Conservation (phyloP, 148 eudicot genomes). For the Fagopyrum homotropicum region DNA sequence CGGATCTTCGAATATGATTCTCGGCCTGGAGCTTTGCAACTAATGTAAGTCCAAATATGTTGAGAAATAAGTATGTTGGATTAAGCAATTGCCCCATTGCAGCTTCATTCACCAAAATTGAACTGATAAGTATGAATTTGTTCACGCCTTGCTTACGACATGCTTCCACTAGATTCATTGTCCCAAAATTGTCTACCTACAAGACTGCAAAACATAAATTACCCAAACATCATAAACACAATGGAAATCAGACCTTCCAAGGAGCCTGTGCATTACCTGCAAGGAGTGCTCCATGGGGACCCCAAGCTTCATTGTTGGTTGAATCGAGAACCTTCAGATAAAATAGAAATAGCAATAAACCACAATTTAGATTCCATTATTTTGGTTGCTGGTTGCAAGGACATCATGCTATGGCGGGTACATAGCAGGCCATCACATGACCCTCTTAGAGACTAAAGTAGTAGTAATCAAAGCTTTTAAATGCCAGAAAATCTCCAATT, state of each 20-base stretch:
- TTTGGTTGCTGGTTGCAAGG: background rate
- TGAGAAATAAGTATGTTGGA: constrained; percentile 85
- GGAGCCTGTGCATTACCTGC: constrained; percentile 79
- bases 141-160: constrained; percentile 69
- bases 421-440: background rate
- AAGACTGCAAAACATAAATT: background rate
- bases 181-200: constrained; percentile 91
- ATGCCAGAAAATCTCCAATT: background rate
- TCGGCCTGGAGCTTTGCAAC: constrained; percentile 97
- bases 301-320: constrained; percentile 99
- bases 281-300: constrained; percentile 95
- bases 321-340: constrained; percentile 83
- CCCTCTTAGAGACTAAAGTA: background rate
- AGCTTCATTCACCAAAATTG: constrained; percentile 90
- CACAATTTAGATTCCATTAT: background rate
- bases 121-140: constrained; percentile 71
- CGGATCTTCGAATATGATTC: constrained; percentile 67
- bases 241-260: constrained; percentile 66
- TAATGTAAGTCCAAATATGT: constrained; percentile 70
- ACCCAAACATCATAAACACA: background rate
- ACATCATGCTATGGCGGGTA: background rate
- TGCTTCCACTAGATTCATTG: constrained; percentile 88
- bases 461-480: background rate
- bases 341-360: background rate
- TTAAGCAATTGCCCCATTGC: constrained; percentile 94